phyloP scores from a whole-genome alignment of 495 filamentous ascomycete genomes.

The Trichoderma asperelloides region DNA sequence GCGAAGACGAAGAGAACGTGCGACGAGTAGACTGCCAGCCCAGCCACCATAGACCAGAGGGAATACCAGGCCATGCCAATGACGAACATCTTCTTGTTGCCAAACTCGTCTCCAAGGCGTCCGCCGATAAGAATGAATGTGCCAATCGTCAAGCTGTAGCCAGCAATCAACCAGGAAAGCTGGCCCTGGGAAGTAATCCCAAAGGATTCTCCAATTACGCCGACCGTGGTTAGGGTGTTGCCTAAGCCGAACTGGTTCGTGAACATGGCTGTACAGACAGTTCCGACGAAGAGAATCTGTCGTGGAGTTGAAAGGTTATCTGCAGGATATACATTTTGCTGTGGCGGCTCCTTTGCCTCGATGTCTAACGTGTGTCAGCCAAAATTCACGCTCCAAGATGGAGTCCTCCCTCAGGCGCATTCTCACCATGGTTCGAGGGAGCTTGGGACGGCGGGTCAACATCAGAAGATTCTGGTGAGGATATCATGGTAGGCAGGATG shows the following conservation, averaged over 20 bases:
- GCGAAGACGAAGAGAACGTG: constrained; percentile 47
- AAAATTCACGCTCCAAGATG: not conserved
- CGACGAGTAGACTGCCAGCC: constrained; percentile 29
- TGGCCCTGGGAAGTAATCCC: constrained; percentile 29
- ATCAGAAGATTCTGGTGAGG: too few species aligned
- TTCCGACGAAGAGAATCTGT: not conserved
- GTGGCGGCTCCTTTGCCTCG: not conserved
- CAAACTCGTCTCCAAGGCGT: constrained; percentile 55
- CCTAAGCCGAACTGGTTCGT: not conserved
- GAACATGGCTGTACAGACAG: not conserved
- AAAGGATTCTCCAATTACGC: constrained; percentile 35
- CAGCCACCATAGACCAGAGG: constrained; percentile 51
- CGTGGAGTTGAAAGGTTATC: not conserved
- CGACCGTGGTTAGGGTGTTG: constrained; percentile 9
- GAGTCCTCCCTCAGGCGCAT: too few species aligned
- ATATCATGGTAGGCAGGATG: too few species aligned
- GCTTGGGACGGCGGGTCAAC: too few species aligned
- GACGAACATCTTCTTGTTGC: constrained; percentile 53
- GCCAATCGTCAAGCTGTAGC: constrained; percentile 49
- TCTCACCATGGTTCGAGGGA: too few species aligned
- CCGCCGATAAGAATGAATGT: constrained; percentile 52
- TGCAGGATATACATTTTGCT: not conserved
- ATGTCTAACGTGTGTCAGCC: not conserved
- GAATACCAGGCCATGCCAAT: constrained; percentile 54
- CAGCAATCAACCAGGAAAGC: constrained; percentile 40